Percentiles rank a stretch among this genome's conserved stretches.
phyloP scores from a whole-genome alignment of 2,329 filamentous ascomycete genomes.

The Stagonosporopsis cucurbitacearum region DNA sequence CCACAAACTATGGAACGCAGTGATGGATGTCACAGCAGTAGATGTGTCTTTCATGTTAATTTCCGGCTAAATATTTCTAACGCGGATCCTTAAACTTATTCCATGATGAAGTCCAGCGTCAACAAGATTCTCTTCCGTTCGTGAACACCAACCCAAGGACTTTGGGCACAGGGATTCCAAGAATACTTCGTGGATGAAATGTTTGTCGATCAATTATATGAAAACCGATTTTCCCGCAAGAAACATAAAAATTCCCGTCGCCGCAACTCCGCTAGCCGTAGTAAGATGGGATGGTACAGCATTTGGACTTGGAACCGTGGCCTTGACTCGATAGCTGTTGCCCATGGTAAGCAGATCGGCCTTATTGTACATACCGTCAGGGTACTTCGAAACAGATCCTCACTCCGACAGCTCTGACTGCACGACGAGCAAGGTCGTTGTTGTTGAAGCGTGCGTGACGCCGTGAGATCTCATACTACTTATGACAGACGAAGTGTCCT shows the following conservation, averaged over 20 bases:
- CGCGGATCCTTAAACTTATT: constrained; percentile 37
- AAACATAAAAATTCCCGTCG: constrained; percentile 44
- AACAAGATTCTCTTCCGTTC: constrained; percentile 32
- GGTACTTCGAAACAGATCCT: constrained; percentile 38
- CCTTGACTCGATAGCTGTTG: constrained; percentile 43
- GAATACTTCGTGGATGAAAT: constrained; percentile 35
- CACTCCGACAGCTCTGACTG: constrained; percentile 35
- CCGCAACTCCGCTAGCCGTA: constrained; percentile 50
- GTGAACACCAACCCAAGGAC: constrained; percentile 46
- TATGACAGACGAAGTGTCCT: constrained; percentile 37
- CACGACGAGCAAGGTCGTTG: constrained; percentile 32
- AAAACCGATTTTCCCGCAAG: constrained; percentile 3
- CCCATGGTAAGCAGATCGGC: constrained; percentile 47
- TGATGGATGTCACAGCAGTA: constrained; percentile 37
- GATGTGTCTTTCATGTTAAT: constrained; percentile 35
- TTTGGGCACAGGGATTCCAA: constrained; percentile 42
- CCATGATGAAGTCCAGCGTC: constrained; percentile 46
- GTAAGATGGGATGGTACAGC: constrained; percentile 43
- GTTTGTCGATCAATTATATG: background rate
- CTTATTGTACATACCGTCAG: constrained; percentile 48
- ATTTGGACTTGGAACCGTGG: constrained; percentile 49
- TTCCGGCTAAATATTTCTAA: constrained; percentile 39
- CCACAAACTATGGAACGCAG: constrained; percentile 40
- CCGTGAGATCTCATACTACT: constrained; percentile 28
- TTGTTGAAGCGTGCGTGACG: constrained; percentile 40